phyloP scores from a whole-genome alignment of 352 stramenopile species.

The Phytopythium sindhum region DNA sequence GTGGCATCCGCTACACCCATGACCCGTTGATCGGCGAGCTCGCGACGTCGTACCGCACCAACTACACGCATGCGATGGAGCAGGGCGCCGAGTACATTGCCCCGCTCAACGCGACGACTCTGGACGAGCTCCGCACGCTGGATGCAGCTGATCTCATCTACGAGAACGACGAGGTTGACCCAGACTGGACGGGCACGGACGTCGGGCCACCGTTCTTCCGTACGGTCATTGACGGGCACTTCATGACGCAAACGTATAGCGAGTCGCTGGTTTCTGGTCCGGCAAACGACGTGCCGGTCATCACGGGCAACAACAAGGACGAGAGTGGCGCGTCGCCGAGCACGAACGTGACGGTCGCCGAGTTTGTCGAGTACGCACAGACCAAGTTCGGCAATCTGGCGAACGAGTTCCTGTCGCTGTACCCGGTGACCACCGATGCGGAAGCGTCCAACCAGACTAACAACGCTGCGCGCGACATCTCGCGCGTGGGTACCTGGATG shows the following conservation, averaged over 20 bases:
- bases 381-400: constrained; percentile 12
- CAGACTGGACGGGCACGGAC: constrained; percentile 6
- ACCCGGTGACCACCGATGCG: constrained; percentile 10
- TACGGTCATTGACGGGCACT: constrained; percentile 11
- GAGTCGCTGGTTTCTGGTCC: constrained; percentile 7
- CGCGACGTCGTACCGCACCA: constrained; percentile 6
- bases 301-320: constrained; percentile 18
- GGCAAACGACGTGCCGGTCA: constrained; percentile 14
- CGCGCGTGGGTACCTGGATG: constrained; percentile 14
- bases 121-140: constrained; percentile 9
- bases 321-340: constrained; percentile 12
- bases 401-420: constrained; percentile 13
- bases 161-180: constrained; percentile 5
- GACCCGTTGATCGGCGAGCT: constrained; percentile 6
- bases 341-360: constrained; percentile 17
- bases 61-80: constrained; percentile 5
- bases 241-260: constrained; percentile 10
- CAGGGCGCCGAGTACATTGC: constrained; percentile 2
- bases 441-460: constrained; percentile 12
- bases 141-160: constrained; percentile 3
- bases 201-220: constrained; percentile 9
- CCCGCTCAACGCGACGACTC: constrained; percentile 8
- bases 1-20: background rate
- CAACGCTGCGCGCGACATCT: constrained; percentile 10
- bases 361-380: constrained; percentile 9